Conservation (phyloP, 495 filamentous ascomycete genomes). For the Aspergillus diversus region DNA sequence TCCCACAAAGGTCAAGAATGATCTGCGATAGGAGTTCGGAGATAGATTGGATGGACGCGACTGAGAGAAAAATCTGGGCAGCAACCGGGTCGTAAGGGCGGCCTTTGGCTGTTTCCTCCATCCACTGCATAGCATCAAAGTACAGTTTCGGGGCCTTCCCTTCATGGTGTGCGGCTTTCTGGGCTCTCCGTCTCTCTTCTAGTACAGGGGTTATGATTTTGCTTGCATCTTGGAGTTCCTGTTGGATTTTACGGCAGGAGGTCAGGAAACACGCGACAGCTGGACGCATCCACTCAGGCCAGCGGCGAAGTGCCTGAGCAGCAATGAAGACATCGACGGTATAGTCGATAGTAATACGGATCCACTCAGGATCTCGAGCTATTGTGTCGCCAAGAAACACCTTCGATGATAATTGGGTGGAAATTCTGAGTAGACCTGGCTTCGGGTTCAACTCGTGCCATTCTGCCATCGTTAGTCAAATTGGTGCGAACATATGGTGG, state of each 20-base stretch:
- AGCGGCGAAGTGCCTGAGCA: not conserved
- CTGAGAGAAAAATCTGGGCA: slow-evolving; percentile 19
- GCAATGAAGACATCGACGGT: not conserved
- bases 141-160: slow-evolving; percentile 18
- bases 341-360: slow-evolving; percentile 2
- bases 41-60: slow-evolving; percentile 32
- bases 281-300: not conserved
- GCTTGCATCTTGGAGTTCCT: not conserved
- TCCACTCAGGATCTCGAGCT: not conserved
- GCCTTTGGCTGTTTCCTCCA: slow-evolving; percentile 18
- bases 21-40: slow-evolving; percentile 21
- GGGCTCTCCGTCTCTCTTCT: not conserved
- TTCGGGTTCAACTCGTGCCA: not conserved
- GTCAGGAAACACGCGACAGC: not conserved
- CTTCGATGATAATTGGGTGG: not conserved
- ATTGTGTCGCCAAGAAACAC: slow-evolving; percentile 2
- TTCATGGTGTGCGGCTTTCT: not conserved
- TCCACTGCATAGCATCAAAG: slow-evolving; percentile 24
- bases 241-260: not conserved
- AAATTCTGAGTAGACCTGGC: not conserved
- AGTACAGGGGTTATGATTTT: not conserved
- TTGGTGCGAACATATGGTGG: not conserved
- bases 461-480: not conserved
- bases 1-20: slow-evolving; percentile 25
- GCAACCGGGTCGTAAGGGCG: slow-evolving; percentile 13